Percentiles rank a stretch among this genome's conserved stretches.
Evolutionary conservation across 164 flowering plant species (phyloP).

Genomic region (Piper betle): DNA sequence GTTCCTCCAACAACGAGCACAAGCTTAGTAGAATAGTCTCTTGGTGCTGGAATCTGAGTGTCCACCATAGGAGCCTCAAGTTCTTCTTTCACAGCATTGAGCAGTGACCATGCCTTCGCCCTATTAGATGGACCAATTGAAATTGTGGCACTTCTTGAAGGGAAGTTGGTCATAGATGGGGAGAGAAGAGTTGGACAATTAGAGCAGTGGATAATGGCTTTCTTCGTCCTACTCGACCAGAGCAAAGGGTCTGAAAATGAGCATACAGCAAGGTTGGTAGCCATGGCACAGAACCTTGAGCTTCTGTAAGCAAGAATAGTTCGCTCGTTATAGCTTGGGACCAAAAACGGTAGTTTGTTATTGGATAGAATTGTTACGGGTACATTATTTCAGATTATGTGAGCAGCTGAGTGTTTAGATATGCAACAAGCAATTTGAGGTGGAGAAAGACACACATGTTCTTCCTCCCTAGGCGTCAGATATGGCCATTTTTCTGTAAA

Average conservation of each 20-base stretch:
- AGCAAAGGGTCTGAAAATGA: neutral
- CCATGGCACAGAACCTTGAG: neutral
- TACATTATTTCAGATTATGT: too few species aligned
- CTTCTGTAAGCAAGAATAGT: neutral
- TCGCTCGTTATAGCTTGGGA: neutral
- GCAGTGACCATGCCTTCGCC: conserved; percentile 5
- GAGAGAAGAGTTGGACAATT: neutral
- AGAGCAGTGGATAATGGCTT: neutral
- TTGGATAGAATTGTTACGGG: too few species aligned
- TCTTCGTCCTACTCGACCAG: neutral
- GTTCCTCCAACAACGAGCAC: conserved; percentile 91
- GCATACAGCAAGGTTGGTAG: neutral
- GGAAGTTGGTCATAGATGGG: neutral
- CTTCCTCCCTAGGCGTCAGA: too few species aligned
- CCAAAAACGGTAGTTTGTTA: neutral
- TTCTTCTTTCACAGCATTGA: conserved; percentile 36
- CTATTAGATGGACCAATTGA: neutral
- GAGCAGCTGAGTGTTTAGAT: too few species aligned
- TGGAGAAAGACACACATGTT: too few species aligned
- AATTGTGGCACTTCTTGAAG: neutral
- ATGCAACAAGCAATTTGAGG: too few species aligned
- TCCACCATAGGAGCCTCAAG: conserved; percentile 19
- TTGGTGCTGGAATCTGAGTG: conserved; percentile 15
- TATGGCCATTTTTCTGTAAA: too few species aligned
- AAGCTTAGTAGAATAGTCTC: conserved; percentile 47